Conservation (phyloP, 2,329 filamentous ascomycete genomes). For the Colletotrichum eleusines region DNA sequence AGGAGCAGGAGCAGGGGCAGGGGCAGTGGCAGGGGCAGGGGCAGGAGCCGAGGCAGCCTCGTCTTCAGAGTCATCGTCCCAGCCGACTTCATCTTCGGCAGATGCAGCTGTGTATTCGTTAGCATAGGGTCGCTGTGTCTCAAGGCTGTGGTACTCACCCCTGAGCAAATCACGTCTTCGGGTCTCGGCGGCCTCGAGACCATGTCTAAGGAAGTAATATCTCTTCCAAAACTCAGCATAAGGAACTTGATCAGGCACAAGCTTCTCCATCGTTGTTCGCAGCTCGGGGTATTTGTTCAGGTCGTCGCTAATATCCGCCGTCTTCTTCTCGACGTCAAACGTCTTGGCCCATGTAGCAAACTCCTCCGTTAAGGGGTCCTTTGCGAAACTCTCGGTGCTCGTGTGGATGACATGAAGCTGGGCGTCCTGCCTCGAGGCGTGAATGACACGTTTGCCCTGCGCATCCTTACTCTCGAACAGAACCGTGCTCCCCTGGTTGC, state of each 20-base stretch:
- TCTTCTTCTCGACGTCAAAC: constrained; percentile 88
- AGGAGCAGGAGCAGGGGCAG: constrained; percentile 43
- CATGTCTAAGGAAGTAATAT: constrained; percentile 94
- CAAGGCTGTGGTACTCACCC: constrained; percentile 66
- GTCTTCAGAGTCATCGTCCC: constrained; percentile 78
- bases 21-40: constrained; percentile 51
- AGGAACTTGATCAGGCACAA: constrained; percentile 92
- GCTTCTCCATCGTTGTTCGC: constrained; percentile 89
- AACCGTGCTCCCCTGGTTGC: constrained; percentile 69
- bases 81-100: constrained; percentile 77
- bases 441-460: constrained; percentile 90
- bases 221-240: constrained; percentile 93
- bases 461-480: constrained; percentile 96
- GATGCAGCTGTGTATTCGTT: constrained; percentile 66
- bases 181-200: constrained; percentile 93
- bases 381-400: constrained; percentile 81
- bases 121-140: constrained; percentile 28
- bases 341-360: constrained; percentile 78
- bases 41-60: constrained; percentile 46
- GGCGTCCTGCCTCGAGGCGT: constrained; percentile 93
- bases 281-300: constrained; percentile 89
- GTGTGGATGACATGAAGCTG: constrained; percentile 97
- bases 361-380: constrained; percentile 81
- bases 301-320: constrained; percentile 83
- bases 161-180: constrained; percentile 90